These are phyloP conservation scores for Penicillium sp. DNA, from an alignment of 2,329 filamentous ascomycete species.

Conservation along the genomic window DNA sequence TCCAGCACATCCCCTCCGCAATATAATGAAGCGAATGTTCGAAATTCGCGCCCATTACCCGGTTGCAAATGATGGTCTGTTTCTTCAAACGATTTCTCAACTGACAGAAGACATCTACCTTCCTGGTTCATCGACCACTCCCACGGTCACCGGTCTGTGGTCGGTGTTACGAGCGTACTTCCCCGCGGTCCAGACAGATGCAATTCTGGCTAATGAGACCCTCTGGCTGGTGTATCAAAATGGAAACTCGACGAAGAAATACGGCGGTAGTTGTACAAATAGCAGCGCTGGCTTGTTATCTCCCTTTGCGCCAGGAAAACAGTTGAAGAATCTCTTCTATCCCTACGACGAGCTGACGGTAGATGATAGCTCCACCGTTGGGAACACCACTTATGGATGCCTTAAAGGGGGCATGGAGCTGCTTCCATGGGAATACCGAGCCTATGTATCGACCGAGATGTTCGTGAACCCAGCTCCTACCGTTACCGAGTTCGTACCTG, in stretches of 20 bases:
- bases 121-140: constrained; percentile 53
- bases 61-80: constrained; percentile 60
- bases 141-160: constrained; percentile 62
- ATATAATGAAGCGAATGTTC: constrained; percentile 62
- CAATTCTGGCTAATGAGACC: constrained; percentile 45
- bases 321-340: constrained; percentile 63
- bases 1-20: constrained; percentile 60
- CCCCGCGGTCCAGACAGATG: constrained; percentile 53
- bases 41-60: constrained; percentile 58
- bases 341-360: constrained; percentile 59
- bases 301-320: constrained; percentile 55
- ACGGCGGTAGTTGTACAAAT: constrained; percentile 58
- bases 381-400: constrained; percentile 52
- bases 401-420: constrained; percentile 49
- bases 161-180: constrained; percentile 56
- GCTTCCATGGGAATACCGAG: constrained; percentile 58
- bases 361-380: constrained; percentile 44
- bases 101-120: constrained; percentile 53
- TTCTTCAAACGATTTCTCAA: constrained; percentile 57
- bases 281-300: constrained; percentile 53
- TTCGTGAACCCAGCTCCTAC: constrained; percentile 56
- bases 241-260: constrained; percentile 50
- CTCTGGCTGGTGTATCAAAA: constrained; percentile 49
- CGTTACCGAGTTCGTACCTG: constrained; percentile 61
- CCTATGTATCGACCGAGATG: constrained; percentile 55